These are phyloP conservation scores for Dioszegia crocea DNA, from an alignment of 768 basidiomycete genomes.

Conservation along the genomic window DNA sequence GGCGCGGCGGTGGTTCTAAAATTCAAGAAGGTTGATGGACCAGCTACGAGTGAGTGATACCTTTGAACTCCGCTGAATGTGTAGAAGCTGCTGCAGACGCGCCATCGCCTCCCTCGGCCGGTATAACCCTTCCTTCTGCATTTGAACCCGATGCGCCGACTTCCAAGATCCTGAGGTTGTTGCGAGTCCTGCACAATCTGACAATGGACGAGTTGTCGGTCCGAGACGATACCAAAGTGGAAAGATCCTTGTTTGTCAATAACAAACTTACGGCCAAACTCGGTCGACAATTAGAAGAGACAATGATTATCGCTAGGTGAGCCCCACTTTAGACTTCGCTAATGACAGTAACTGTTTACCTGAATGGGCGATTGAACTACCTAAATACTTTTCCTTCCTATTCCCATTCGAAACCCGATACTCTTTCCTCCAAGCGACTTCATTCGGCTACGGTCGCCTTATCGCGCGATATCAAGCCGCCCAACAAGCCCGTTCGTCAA, in stretches of 20 bases:
- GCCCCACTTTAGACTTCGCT: constrained; percentile 24
- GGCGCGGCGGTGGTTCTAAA: constrained; percentile 89
- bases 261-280: constrained; percentile 97
- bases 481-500: constrained; percentile 61
- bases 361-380: constrained; percentile 93
- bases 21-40: constrained; percentile 82
- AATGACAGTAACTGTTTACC: constrained; percentile 78
- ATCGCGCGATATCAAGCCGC: constrained; percentile 94
- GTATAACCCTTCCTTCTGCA: constrained; percentile 60
- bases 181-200: constrained; percentile 78
- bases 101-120: constrained; percentile 29
- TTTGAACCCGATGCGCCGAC: constrained; percentile 78
- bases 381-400: constrained; percentile 94
- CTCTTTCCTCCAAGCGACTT: constrained; percentile 93
- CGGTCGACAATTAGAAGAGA: constrained; percentile 93
- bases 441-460: constrained; percentile 92
- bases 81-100: constrained; percentile 21
- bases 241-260: constrained; percentile 86
- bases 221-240: constrained; percentile 56
- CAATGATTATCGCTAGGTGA: constrained; percentile 97
- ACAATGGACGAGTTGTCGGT: constrained; percentile 57
- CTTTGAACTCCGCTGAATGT: constrained; percentile 53
- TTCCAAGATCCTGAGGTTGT: constrained; percentile 81
- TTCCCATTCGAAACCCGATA: constrained; percentile 98
- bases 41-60: constrained; percentile 41